phyloP scores from a whole-genome alignment of 1,139 yeast genomes.

The Magnusiomyces suaveolens region DNA sequence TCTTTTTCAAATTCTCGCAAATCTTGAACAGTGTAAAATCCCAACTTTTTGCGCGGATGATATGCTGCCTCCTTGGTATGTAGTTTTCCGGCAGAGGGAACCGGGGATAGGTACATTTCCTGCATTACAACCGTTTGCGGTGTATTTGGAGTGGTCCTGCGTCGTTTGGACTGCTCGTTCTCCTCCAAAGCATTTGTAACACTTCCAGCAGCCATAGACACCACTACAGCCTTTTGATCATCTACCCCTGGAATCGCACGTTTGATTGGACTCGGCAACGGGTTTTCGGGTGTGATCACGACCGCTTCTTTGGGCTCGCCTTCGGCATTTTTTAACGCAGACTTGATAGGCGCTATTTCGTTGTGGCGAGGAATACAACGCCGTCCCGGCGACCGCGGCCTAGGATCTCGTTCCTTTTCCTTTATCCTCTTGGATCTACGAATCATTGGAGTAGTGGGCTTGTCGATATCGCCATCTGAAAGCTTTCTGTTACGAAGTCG shows the following conservation, averaged over 20 bases:
- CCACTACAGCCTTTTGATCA: not conserved
- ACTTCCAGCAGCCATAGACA: not conserved
- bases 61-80: too few relatives aligned
- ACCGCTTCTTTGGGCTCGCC: too few relatives aligned
- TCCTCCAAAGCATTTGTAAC: not conserved
- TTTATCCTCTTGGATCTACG: too few relatives aligned
- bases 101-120: not conserved
- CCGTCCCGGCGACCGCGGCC: conserved; percentile 13
- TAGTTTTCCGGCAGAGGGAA: too few relatives aligned
- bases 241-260: not conserved
- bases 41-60: not conserved
- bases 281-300: not conserved
- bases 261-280: not conserved
- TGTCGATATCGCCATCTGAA: too few relatives aligned
- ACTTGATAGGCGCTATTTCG: conserved; percentile 8
- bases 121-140: not conserved
- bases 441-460: too few relatives aligned
- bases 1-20: not conserved
- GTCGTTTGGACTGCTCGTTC: not conserved
- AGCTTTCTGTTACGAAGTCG: too few relatives aligned
- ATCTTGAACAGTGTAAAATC: not conserved
- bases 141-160: not conserved
- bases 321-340: conserved; percentile 9
- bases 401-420: conserved; percentile 2
- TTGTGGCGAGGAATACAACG: conserved; percentile 13